These are phyloP conservation scores for Russula emetica DNA, from an alignment of 768 basidiomycete species.

Conservation along the genomic window DNA sequence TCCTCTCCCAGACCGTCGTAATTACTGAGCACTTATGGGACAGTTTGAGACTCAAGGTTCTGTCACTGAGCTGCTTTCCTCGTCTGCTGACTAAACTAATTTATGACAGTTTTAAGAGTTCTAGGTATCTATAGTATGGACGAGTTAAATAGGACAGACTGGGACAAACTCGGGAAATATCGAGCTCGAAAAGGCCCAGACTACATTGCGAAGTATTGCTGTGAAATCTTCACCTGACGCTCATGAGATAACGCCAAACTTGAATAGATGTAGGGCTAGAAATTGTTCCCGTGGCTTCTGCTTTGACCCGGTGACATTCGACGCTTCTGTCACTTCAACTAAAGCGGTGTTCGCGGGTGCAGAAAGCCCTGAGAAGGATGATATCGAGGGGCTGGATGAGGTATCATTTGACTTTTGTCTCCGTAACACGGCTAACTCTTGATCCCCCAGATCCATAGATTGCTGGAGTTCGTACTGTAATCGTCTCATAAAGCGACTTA, in stretches of 20 bases:
- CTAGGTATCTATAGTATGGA: slow-evolving; percentile 16
- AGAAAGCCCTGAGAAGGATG: not conserved
- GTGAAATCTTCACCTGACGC: not conserved
- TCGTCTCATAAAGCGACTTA: not conserved
- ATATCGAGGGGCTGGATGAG: slow-evolving; percentile 14
- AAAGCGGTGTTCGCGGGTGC: not conserved
- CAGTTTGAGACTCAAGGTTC: slow-evolving; percentile 20
- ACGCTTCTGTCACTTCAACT: not conserved
- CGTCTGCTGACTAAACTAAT: not conserved
- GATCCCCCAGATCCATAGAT: slow-evolving; percentile 5
- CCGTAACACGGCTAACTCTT: not conserved
- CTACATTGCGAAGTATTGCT: slow-evolving; percentile 7
- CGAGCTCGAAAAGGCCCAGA: slow-evolving; percentile 1
- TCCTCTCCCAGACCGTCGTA: not conserved
- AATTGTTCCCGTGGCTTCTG: not conserved
- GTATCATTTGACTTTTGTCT: not conserved
- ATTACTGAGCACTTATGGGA: not conserved
- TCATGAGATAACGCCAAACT: slow-evolving; percentile 4
- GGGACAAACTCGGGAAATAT: slow-evolving; percentile 14
- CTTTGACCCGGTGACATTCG: slow-evolving; percentile 13
- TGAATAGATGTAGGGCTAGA: slow-evolving; percentile 18
- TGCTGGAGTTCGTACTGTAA: slow-evolving; percentile 17
- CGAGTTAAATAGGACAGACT: slow-evolving; percentile 14
- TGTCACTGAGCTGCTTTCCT: not conserved
- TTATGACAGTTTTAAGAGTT: slow-evolving; percentile 3